Conservation (phyloP, 345 rosid species). For the Cardiospermum halicacabum region DNA sequence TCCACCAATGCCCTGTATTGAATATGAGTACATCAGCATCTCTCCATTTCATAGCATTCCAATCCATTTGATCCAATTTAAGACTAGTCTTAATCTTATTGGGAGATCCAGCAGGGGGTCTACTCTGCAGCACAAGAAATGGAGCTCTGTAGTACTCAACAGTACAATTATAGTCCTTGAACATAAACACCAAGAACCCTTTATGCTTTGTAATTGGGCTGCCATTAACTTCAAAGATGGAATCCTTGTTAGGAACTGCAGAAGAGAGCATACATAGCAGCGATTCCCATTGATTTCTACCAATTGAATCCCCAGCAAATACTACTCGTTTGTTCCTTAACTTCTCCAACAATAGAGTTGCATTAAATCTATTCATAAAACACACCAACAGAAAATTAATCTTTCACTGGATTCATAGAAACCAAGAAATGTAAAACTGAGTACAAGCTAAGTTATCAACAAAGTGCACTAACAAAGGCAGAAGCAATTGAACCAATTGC, state of each 20-base stretch:
- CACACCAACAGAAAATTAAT: not conserved
- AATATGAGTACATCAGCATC: conserved; percentile 74
- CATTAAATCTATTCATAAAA: conserved; percentile 57
- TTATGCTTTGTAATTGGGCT: conserved; percentile 86
- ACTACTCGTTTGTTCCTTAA: conserved; percentile 73
- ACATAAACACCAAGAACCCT: conserved; percentile 75
- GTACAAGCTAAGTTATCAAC: not conserved
- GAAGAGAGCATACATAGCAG: conserved; percentile 82
- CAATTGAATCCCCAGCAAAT: conserved; percentile 89
- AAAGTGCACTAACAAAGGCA: no score
- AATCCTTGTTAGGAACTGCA: conserved; percentile 45
- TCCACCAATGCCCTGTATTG: conserved; percentile 98
- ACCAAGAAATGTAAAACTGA: not conserved
- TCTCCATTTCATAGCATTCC: conserved; percentile 66
- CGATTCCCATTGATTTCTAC: conserved; percentile 98
- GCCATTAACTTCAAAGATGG: conserved; percentile 81
- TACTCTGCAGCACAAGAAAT: conserved; percentile 71
- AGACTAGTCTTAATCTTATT: conserved; percentile 56
- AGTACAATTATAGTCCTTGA: conserved; percentile 77
- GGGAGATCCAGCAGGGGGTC: conserved; percentile 62
- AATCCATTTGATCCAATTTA: conserved; percentile 83
- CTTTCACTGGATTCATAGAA: not conserved
- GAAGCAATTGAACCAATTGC: no score
- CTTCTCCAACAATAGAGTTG: conserved; percentile 75
- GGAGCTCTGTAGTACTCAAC: conserved; percentile 91